Base-by-base conservation (phyloP, 495 filamentous ascomycete species). In the Jackrogersella minutella region DNA sequence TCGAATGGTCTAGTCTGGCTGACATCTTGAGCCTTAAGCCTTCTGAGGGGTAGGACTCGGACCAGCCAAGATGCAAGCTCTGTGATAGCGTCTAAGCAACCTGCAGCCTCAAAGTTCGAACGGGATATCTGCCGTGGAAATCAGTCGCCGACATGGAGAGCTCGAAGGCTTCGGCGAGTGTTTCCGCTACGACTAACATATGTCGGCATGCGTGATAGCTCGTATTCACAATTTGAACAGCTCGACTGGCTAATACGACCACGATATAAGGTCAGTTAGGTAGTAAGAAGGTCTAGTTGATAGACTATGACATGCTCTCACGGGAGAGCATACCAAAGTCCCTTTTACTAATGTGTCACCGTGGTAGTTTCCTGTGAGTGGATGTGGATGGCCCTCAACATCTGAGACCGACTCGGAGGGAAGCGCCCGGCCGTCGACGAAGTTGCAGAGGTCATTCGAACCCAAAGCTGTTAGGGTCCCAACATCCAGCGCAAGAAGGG, bases 1-100 rank as follows among this genome's bases (percentile, higher is more conserved):
- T 51, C 61, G 39, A 52, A 58, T n/a, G 22, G 39, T 39, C 31
- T 50, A 52, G 17, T 40, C 34, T 39, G 24, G 40, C 43, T 46
- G 33, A 33, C 24, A 36, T 64, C 60, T 51, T 17, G 36, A 61
- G 39, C 54, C 56, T 56, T 43, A 34, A 26, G 17, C 28, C 4
- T n/a, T 44, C 30, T 24, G 61, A 61, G 57, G 61, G 66, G 43
- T 61, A 52, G 31, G 37, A 39, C 37, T 53, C 41, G 36, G 39
- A 34, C 33, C 47, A 58, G 57, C 57, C 50, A 58, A 60, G 43
- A 37, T 64, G 36, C 55, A 44, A 56, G 51, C 31, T 17, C 24
- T 17, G 14, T 40, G 51, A 59, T 64, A 52, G 60, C 22, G 44
- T 54, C 52, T 19, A 21, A 61, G 37, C 21, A 17, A 19, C 46